Conservation (phyloP, 2,329 filamentous ascomycete species). For the Dothistroma septosporum region DNA sequence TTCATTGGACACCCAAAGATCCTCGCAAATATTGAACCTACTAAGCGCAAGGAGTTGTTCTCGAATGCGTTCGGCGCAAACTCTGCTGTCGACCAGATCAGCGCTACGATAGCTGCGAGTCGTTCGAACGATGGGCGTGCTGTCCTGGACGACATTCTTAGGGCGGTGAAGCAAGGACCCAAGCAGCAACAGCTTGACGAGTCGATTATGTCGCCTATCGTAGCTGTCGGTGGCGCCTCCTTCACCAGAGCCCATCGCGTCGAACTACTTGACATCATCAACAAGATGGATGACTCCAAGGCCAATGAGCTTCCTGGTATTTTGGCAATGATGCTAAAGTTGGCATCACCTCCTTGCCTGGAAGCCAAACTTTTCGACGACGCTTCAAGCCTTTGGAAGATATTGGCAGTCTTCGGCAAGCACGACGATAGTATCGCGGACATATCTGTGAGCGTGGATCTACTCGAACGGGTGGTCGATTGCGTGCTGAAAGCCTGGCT, state of each 20-base stretch:
- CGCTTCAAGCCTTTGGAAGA: neutral
- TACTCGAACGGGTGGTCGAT: neutral
- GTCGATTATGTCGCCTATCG: neutral
- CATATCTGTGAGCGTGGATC: neutral
- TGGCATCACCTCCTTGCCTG: slow-evolving; percentile 2
- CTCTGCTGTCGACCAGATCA: neutral
- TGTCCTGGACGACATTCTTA: neutral
- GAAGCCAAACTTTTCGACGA: slow-evolving; percentile 4
- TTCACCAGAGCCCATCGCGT: neutral
- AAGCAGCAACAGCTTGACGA: neutral
- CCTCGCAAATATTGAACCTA: neutral
- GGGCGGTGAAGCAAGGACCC: neutral
- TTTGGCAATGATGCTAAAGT: neutral
- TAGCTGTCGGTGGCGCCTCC: neutral
- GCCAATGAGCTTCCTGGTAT: neutral
- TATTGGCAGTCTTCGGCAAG: neutral
- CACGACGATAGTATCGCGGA: neutral
- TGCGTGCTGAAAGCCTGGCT: neutral
- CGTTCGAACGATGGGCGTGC: neutral
- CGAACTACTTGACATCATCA: neutral
- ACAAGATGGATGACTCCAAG: neutral
- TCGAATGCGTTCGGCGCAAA: neutral
- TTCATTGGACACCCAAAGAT: slow-evolving; percentile 1
- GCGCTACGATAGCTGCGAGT: neutral
- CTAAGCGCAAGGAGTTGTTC: neutral